phyloP scores from a whole-genome alignment of 1,139 yeast genomes.

The Eremothecium cymbalariae region DNA sequence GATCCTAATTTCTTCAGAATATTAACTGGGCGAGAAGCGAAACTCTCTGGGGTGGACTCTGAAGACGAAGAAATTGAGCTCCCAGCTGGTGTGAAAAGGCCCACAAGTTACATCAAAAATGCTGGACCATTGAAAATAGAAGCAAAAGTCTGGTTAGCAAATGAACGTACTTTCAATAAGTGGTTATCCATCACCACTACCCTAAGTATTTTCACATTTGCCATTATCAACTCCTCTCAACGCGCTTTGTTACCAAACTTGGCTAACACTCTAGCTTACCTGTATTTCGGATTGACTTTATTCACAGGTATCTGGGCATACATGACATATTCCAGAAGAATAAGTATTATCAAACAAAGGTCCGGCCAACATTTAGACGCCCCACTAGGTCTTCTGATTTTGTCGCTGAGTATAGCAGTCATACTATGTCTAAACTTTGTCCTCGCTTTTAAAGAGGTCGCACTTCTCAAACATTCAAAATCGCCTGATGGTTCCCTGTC shows the following conservation, averaged over 20 bases:
- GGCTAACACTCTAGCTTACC: constrained; percentile 62
- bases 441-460: constrained; percentile 50
- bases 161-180: constrained; percentile 92
- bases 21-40: constrained; percentile 31
- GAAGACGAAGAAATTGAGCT: constrained; percentile 82
- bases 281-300: constrained; percentile 70
- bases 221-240: constrained; percentile 70
- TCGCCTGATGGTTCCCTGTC: too few relatives aligned
- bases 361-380: constrained; percentile 85
- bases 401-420: constrained; percentile 60
- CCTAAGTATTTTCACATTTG: constrained; percentile 77
- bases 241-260: constrained; percentile 49
- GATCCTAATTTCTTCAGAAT: constrained; percentile 26
- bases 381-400: constrained; percentile 75
- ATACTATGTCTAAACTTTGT: constrained; percentile 68
- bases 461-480: too few relatives aligned
- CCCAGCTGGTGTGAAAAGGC: constrained; percentile 85
- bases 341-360: constrained; percentile 67
- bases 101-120: constrained; percentile 69
- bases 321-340: constrained; percentile 60
- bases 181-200: constrained; percentile 92
- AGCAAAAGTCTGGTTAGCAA: constrained; percentile 97
- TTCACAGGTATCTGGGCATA: constrained; percentile 90
- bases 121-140: constrained; percentile 90
- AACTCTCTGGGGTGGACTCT: constrained; percentile 55